Evolutionary conservation across 371 early-diverging fungal species (phyloP), one percentile per base, ranked within the genome.

Genomic region (Apophysomyces elegans): DNA sequence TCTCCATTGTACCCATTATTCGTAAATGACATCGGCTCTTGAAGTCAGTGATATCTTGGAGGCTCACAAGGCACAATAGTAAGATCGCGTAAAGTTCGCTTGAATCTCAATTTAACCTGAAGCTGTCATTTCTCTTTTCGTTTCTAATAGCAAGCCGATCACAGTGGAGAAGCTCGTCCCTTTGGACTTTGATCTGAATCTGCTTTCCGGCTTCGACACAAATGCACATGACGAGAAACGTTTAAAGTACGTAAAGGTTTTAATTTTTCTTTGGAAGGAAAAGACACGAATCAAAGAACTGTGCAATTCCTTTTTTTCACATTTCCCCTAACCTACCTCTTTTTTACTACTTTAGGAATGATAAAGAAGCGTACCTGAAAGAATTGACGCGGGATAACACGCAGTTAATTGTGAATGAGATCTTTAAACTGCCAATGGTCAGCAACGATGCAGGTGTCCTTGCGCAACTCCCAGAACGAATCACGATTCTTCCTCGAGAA

Each of bases 321-420:
- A 37, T 50, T 36, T 38, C 12, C 16, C 32, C 16, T 54, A 26
- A 26, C 32, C 3, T 26, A 26, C 32, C 32, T 21, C 37, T 35
- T 45, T 32, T 39, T 9, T 56, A 26, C 1, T 26, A 26, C 26
- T 26, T 16, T 43, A 60, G 64, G 32, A 36, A 38, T 16, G 58
- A 65, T 11, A 37, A 83, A 65, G 92, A 92, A 61, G 77, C 72
- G 62, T 89, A 89, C 68, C 80, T 98, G 46, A 81, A 85, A 61
- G 80, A 87, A 36, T 77, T 91, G 62, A 85, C 94, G 21, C 85
- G 96, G 74, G 96, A 94, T 73, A 91, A 89, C 21, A 81, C 92
- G 12, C 99, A 98, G 75, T 76, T 94, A 7, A 76, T 98, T 37
- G 79, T 97, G 64, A 97, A 98, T 72, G 89, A 90, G 61, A 84